phyloP scores from a whole-genome alignment of 129 eudicot species.

The Sambucus nigra region DNA sequence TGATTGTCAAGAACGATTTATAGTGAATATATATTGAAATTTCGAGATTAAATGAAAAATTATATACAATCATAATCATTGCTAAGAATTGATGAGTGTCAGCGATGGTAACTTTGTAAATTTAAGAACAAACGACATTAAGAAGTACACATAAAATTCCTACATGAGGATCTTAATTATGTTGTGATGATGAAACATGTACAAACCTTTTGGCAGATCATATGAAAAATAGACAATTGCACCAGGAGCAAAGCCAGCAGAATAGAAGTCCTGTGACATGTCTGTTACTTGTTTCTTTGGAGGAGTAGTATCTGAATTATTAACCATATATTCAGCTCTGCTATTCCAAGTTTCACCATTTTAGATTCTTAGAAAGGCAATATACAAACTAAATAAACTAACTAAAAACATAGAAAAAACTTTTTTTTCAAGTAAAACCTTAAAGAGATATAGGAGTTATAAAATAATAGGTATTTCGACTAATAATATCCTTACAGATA shows the following conservation, averaged over 20 bases:
- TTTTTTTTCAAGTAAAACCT: too few relatives aligned
- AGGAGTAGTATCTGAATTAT: constrained; percentile 68
- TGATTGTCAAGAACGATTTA: too few relatives aligned
- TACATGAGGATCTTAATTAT: too few relatives aligned
- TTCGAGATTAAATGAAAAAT: too few relatives aligned
- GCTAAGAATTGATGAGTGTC: too few relatives aligned
- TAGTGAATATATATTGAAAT: too few relatives aligned
- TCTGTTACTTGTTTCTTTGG: constrained; percentile 81
- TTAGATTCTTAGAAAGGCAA: background rate
- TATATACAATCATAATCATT: too few relatives aligned
- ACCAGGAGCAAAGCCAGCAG: constrained; percentile 90
- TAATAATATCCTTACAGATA: constrained; percentile 39
- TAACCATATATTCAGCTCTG: background rate
- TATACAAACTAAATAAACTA: background rate
- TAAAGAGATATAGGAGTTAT: too few relatives aligned
- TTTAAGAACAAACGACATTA: background rate
- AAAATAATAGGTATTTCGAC: background rate
- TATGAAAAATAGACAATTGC: constrained; percentile 80
- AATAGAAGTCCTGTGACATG: constrained; percentile 58
- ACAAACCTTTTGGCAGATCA: constrained; percentile 62
- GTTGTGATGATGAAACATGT: background rate
- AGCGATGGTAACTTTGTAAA: background rate
- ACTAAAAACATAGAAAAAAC: background rate
- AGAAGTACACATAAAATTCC: background rate
- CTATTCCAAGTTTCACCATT: background rate